Evolutionary conservation across 345 rosid genomes (phyloP), one percentile per base, ranked within the genome.

Genomic region (Cochlearia excelsa): DNA sequence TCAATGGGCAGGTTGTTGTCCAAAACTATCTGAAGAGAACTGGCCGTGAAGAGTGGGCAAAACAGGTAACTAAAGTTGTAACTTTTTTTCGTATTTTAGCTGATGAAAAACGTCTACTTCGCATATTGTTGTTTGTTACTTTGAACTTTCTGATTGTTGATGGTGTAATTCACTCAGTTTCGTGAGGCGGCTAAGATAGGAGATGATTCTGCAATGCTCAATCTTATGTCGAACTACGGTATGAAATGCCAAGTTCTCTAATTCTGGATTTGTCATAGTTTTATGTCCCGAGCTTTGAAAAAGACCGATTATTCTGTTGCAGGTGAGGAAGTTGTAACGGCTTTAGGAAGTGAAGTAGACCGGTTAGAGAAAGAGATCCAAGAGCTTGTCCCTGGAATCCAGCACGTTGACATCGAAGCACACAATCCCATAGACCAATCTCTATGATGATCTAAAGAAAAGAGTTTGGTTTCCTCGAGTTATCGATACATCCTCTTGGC

Each of bases 311-410:
- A 42, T 60, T 31, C 27, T 61, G 48, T 41, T 77, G 69, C 81
- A 88, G 98, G 98, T 50, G 99, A 93, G 80, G 99, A 93, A 75
- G 88, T 93, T 34, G 99, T 93, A 23, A 89, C 93, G 35, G 99
- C 97, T 60, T 81, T 93, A 70, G 99, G 99, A 57, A 81, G 95
- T 7, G 99, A 93, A 77, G 99, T 93, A n/a, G 95, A 86, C 59
- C 77, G 99, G 77, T 86, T 93, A 9, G 99, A 93, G 71, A 83
- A 78, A 69, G 95, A 93, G 79, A 93, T 93, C 37, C 97, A 85
- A 51, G 94, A 86, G 53, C 90, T 93, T 66, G 97, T 89, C 62
- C 99, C 99, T 0, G 99, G 99, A 43, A 83, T 93, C 65, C 88
- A 86, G 37, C 97, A 93, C 34, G 99, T 93, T 2, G 99, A 93